Percentiles rank a stretch among this genome's conserved stretches.
phyloP scores from a whole-genome alignment of 352 stramenopile genomes.

The Globisporangium carolinianum region DNA sequence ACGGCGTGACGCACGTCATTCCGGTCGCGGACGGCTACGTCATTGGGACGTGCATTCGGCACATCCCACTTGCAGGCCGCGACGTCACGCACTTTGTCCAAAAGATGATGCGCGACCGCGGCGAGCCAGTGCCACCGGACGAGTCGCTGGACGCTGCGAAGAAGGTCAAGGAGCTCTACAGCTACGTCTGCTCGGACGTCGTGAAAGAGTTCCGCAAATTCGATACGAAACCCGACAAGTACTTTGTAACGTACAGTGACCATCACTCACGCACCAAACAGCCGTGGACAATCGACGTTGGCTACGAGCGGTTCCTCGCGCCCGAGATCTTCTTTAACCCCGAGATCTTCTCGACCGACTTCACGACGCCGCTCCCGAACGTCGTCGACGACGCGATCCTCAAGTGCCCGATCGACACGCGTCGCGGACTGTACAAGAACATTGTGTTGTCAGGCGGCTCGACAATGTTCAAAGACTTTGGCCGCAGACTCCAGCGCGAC shows the following conservation, averaged over 20 bases:
- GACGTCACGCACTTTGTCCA: slow-evolving; percentile 96
- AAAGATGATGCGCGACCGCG: slow-evolving; percentile 89
- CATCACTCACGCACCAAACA: slow-evolving; percentile 74
- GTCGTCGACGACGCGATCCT: slow-evolving; percentile 94
- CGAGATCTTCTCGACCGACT: slow-evolving; percentile 94
- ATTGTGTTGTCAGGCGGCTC: slow-evolving; percentile 93
- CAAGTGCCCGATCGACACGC: slow-evolving; percentile 94
- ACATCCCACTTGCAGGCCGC: slow-evolving; percentile 91
- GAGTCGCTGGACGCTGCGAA: slow-evolving; percentile 89
- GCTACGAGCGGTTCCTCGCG: slow-evolving; percentile 92
- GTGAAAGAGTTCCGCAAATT: slow-evolving; percentile 96
- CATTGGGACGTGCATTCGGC: slow-evolving; percentile 93
- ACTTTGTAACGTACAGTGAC: slow-evolving; percentile 86
- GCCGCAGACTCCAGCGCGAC: slow-evolving; percentile 88
- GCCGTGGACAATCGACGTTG: slow-evolving; percentile 87
- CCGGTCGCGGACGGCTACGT: slow-evolving; percentile 93
- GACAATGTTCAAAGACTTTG: slow-evolving; percentile 98
- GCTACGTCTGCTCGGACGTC: slow-evolving; percentile 93
- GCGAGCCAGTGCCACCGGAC: slow-evolving; percentile 88
- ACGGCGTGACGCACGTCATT: slow-evolving; percentile 94
- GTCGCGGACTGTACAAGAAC: slow-evolving; percentile 94
- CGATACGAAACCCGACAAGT: slow-evolving; percentile 90
- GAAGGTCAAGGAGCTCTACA: slow-evolving; percentile 93
- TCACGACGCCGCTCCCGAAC: slow-evolving; percentile 88
- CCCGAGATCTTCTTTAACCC: slow-evolving; percentile 97